Conservation (phyloP, 192 early-diverging fungal genomes). For the Gonapodya sp. region DNA sequence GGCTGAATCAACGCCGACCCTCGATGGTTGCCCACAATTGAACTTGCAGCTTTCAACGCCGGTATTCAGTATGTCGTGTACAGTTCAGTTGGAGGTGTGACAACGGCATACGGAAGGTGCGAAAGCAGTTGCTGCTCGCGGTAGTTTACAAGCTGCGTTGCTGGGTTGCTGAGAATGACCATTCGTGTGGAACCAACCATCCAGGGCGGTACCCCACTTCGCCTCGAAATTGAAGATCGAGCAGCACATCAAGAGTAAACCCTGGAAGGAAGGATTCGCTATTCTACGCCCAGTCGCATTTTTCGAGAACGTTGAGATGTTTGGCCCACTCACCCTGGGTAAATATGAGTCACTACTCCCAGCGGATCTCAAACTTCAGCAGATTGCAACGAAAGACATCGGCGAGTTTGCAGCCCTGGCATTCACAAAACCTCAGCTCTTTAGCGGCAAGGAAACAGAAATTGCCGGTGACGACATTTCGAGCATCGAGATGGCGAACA, state of each 20-base stretch:
- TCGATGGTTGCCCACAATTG: no score
- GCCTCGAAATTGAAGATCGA: background rate
- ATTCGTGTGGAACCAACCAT: background rate
- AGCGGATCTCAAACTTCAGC: background rate
- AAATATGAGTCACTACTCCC: background rate
- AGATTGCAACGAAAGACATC: background rate
- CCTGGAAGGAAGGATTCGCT: background rate
- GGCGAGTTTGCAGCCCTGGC: background rate
- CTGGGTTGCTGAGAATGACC: background rate
- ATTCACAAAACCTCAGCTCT: background rate
- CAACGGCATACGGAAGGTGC: background rate
- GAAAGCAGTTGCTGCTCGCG: no score
- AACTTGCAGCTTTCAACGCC: background rate
- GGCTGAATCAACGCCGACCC: background rate
- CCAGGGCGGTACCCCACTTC: background rate
- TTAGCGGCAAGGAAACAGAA: background rate
- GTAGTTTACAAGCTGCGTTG: background rate
- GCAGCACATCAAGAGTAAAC: background rate
- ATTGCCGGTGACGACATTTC: background rate
- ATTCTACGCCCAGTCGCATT: background rate
- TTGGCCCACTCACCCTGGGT: background rate
- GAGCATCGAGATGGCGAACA: background rate
- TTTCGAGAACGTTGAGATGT: background rate
- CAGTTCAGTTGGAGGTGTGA: background rate
- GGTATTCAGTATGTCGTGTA: background rate